Evolutionary conservation across 768 basidiomycete genomes (phyloP).

Genomic region (Botryobasidium botryosum): DNA sequence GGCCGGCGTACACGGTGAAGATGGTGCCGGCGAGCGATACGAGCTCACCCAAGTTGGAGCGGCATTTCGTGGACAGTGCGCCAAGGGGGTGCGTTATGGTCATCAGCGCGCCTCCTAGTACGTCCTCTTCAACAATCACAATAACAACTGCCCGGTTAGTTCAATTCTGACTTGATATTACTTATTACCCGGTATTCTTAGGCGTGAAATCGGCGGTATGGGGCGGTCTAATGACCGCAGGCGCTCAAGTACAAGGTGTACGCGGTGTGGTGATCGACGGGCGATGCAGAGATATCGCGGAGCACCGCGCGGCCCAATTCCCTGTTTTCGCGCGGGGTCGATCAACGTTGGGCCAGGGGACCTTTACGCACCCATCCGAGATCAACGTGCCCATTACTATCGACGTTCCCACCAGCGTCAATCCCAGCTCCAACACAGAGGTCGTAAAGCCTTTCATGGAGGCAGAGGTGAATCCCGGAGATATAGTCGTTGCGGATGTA

Average conservation of each 20-base stretch:
- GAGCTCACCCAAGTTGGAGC: slow-evolving; percentile 40
- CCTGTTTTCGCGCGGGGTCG: slow-evolving; percentile 70
- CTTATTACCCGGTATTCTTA: no score
- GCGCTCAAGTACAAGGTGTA: slow-evolving; percentile 53
- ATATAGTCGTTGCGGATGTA: slow-evolving; percentile 72
- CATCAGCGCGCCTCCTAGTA: slow-evolving; percentile 58
- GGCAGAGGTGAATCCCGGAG: slow-evolving; percentile 49
- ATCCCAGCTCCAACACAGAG: slow-evolving; percentile 22
- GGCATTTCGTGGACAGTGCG: slow-evolving; percentile 73
- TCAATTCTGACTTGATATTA: no score
- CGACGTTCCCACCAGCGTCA: slow-evolving; percentile 31
- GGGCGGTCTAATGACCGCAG: slow-evolving; percentile 82
- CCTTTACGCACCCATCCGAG: slow-evolving; percentile 66
- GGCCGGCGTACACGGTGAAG: slow-evolving; percentile 74
- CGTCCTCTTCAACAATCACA: slow-evolving; percentile 18
- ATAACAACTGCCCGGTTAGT: no score
- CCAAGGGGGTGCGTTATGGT: slow-evolving; percentile 49
- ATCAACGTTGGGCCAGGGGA: slow-evolving; percentile 72
- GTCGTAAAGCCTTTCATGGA: slow-evolving; percentile 29
- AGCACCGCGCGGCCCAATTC: slow-evolving; percentile 52
- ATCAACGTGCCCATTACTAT: slow-evolving; percentile 45
- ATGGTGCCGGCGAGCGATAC: slow-evolving; percentile 50
- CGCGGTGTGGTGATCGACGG: slow-evolving; percentile 61
- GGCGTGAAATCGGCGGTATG: slow-evolving; percentile 71
- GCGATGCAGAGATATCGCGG: slow-evolving; percentile 67